Evolutionary conservation across 1,284 basidiomycete species (phyloP), one percentile per base, ranked within the genome.

Genomic region (Leccinum pachyderme): DNA sequence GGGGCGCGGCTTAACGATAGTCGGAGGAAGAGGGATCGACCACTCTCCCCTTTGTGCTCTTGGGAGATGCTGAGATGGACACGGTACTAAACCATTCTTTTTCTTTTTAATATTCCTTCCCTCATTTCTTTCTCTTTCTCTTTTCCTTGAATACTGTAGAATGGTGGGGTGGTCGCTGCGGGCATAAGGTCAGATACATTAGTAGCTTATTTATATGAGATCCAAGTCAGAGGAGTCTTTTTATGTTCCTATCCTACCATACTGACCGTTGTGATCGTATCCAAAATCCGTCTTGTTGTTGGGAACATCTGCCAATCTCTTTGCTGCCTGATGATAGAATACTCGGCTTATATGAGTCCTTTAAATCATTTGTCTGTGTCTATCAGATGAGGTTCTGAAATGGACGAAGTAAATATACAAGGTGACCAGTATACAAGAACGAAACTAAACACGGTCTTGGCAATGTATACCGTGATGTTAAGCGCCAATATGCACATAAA

Each of bases 131-230:
- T 9, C 18, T 7, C n/a, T n/a, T 32, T 51, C 25, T 22, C 3
- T 27, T 27, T 5, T 32, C 4, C 11, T 57, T 57, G 54, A 8
- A 56, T 56, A 33, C n/a, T 50, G n/a, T 28, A 51, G 22, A 29
- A 54, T 4, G 28, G 5, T 12, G n/a, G 4, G 13, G 11, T 11
- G 13, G 9, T 35, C 24, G 12, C 12, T 2, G 13, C 13, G 22
- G 22, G 18, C 53, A 32, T 53, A 13, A 18, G 8, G 51, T n/a
- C 51, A 24, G n/a, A 28, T 52, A n/a, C 25, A 27, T 18, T 18
- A 18, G 2, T 49, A 24, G 7, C 25, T 54, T 56, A 22, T 47
- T n/a, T 55, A 22, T 29, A 32, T 24, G 29, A 51, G 28, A 51
- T 2, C 2, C 49, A 3, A 8, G 22, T 18, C 12, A n/a, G 37